phyloP scores from a whole-genome alignment of 179 eudicot genomes.

The Dionaea muscipula region DNA sequence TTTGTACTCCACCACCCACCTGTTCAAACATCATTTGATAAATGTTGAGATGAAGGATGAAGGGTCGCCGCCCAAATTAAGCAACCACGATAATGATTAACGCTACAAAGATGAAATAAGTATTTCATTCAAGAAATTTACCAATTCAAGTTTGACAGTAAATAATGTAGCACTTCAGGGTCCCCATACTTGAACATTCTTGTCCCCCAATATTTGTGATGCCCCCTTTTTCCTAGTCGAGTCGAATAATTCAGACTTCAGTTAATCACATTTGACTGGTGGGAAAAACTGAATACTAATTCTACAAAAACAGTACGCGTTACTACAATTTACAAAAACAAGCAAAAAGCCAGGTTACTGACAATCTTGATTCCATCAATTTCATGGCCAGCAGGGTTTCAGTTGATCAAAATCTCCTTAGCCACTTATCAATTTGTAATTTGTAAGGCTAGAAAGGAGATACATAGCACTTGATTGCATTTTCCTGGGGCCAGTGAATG shows the following conservation, averaged over 20 bases:
- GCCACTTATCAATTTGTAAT: too few relatives aligned
- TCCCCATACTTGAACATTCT: constrained; percentile 98
- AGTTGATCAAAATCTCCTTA: too few relatives aligned
- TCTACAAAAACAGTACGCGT: too few relatives aligned
- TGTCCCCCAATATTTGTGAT: constrained; percentile 96
- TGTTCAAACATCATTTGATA: constrained; percentile 23
- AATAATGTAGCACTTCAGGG: constrained; percentile 82
- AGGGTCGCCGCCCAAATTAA: too few relatives aligned
- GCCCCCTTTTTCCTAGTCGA: constrained; percentile 75
- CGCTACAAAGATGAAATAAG: not conserved
- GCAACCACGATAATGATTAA: not conserved
- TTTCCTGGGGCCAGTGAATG: too few relatives aligned
- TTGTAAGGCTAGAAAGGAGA: too few relatives aligned
- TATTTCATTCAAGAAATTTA: constrained; percentile 18
- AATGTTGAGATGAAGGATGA: not conserved
- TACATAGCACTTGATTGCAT: too few relatives aligned
- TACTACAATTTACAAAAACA: too few relatives aligned
- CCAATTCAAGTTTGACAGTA: constrained; percentile 93
- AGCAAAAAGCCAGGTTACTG: too few relatives aligned
- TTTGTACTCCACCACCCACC: constrained; percentile 93
- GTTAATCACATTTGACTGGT: not conserved
- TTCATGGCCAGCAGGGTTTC: too few relatives aligned
- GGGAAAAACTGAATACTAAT: not conserved
- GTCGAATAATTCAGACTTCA: constrained; percentile 9
- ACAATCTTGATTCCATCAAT: too few relatives aligned